Evolutionary conservation across 2,329 filamentous ascomycete genomes (phyloP).

Genomic region (Hymenoscyphus occultus): DNA sequence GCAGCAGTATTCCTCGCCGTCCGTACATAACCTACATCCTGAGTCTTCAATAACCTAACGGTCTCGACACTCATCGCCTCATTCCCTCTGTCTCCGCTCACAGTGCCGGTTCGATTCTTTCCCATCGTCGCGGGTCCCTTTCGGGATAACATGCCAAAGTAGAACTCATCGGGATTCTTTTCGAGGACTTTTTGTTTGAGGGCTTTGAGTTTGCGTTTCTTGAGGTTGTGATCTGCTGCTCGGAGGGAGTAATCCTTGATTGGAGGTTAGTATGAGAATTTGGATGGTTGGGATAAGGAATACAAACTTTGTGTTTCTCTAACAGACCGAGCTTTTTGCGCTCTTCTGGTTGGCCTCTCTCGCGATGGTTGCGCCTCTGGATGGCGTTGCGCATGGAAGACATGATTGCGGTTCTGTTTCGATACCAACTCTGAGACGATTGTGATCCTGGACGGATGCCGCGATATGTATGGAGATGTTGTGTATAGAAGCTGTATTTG

Average conservation of each 20-base stretch:
- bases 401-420: constrained; percentile 39
- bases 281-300: constrained; percentile 6
- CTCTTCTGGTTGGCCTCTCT: constrained; percentile 82
- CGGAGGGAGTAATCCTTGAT: constrained; percentile 61
- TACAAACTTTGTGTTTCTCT: constrained; percentile 83
- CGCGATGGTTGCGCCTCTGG: constrained; percentile 80
- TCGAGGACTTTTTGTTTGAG: constrained; percentile 61
- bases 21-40: constrained; percentile 63
- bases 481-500: background rate
- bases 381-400: constrained; percentile 63
- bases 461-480: background rate
- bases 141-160: constrained; percentile 66
- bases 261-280: constrained; percentile 9
- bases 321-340: constrained; percentile 85
- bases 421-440: background rate
- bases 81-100: constrained; percentile 57
- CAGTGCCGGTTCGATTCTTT: constrained; percentile 52
- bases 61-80: constrained; percentile 53
- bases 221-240: constrained; percentile 63
- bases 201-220: constrained; percentile 57
- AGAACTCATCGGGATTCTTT: constrained; percentile 71
- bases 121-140: constrained; percentile 53
- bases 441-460: background rate
- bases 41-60: constrained; percentile 64
- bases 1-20: constrained; percentile 58